Evolutionary conservation across 2,329 filamentous ascomycete genomes (phyloP), one percentile per base, ranked within the genome.

Genomic region (Penicillium sp.): DNA sequence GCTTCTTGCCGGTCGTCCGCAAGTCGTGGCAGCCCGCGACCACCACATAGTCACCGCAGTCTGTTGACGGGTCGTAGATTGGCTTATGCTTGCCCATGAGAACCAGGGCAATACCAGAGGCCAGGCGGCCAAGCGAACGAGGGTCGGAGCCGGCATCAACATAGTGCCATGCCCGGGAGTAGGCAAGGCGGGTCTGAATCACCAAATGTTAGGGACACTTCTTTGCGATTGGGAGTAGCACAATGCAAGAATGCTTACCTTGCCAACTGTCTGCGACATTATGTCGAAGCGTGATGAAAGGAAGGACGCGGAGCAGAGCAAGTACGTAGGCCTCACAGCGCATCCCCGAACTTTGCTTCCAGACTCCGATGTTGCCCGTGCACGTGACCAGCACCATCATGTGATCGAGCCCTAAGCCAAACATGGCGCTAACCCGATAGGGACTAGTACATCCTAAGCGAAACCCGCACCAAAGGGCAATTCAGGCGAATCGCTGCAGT

Each of bases 11-110:
- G 6, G 93, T 97, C 1, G 84, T 86, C 75, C 91, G 84, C 43
- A 98, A 78, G 42, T 92, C 84, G 35, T 87, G 81, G 77, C 93
- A 97, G 70, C 90, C 86, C 32, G 89, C 89, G 44, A 93, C 91
- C 1, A 98, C 92, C 10, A 98, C 91, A 72, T 98, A 98, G 82
- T 98, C 93, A 62, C 93, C 93, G 79, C 93, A 97, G 79, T 98
- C 93, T 54, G 91, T 96, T 20, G 90, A 95, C 1, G 93, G 93
- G 74, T 97, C 89, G 76, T 84, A 98, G 72, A 93, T 95, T 20
- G 93, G 93, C 76, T 98, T 98, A 81, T 98, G 87, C 79, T 98
- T 98, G 75, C 93, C 93, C 91, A 97, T 96, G 45, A 96, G 83
- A 53, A 89, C 79, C 46, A 86, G 78, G 54, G 91, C 92, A 71